Conservation (phyloP, 2,329 filamentous ascomycete species). For the Cladophialophora chaetospira region DNA sequence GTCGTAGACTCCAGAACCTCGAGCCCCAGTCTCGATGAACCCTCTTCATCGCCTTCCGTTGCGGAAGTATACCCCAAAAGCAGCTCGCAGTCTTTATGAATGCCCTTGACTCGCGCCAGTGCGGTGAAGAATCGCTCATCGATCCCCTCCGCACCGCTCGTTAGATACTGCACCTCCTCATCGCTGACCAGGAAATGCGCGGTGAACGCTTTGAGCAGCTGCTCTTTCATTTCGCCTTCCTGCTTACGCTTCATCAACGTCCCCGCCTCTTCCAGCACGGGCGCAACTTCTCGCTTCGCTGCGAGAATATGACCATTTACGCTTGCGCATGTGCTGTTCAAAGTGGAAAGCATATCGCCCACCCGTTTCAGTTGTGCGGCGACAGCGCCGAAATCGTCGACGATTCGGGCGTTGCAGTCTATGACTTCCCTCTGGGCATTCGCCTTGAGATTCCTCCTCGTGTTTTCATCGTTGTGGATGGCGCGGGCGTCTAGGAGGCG, state of each 20-base stretch:
- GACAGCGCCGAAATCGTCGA: slow-evolving; percentile 84
- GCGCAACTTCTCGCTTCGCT: slow-evolving; percentile 73
- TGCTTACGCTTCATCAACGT: slow-evolving; percentile 71
- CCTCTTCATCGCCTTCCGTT: neutral
- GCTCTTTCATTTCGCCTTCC: slow-evolving; percentile 77
- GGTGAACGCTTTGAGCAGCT: slow-evolving; percentile 76
- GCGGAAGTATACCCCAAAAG: slow-evolving; percentile 83
- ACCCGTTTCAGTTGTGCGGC: slow-evolving; percentile 91
- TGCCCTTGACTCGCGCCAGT: slow-evolving; percentile 77
- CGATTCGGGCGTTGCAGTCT: slow-evolving; percentile 84
- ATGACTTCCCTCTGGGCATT: slow-evolving; percentile 80
- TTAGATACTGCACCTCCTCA: slow-evolving; percentile 74
- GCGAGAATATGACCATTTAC: slow-evolving; percentile 76
- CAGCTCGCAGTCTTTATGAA: slow-evolving; percentile 85
- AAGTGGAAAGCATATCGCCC: slow-evolving; percentile 71
- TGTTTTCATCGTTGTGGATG: slow-evolving; percentile 73
- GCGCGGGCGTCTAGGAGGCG: slow-evolving; percentile 72
- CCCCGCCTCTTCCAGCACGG: slow-evolving; percentile 75
- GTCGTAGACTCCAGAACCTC: slow-evolving; percentile 92
- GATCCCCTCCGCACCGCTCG: slow-evolving; percentile 76
- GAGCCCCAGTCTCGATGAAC: slow-evolving; percentile 79
- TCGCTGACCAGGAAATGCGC: slow-evolving; percentile 83
- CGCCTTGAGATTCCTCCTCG: slow-evolving; percentile 70
- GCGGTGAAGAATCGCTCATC: slow-evolving; percentile 81
- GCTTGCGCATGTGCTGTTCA: slow-evolving; percentile 77